Base-by-base conservation (phyloP, 208 protist species). In the Crithidia thermophila region DNA sequence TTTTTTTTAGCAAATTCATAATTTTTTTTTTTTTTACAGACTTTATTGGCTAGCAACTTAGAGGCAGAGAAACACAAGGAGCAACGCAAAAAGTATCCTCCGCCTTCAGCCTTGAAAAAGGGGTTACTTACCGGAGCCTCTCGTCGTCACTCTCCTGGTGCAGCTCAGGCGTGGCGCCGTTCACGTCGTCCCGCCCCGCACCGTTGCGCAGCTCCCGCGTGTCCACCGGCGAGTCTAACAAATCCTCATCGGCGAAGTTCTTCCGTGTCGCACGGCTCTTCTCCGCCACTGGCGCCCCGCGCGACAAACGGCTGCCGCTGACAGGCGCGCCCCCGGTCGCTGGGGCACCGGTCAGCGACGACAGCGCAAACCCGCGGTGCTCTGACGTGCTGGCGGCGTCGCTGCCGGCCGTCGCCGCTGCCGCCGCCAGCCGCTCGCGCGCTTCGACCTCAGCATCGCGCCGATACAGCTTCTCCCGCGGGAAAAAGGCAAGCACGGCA, bases 391-490 rank as follows among this genome's bases (percentile, higher is more conserved):
- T 40, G 23, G 37, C 27, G 10, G 30, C 46, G 21, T 63, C 39
- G 45, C 21, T 47, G 30, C 21, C 36, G 14, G 34, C 36, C 21
- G 60, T 6, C 21, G 16, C 53, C 58, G 23, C 21, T 21, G 49
- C 57, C 0, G 57, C 57, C 3, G 51, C 49, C 57, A 42, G 28
- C 9, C 52, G 56, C 31, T 21, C 45, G 30, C 30, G 67, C 16
- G 61, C 70, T 28, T 60, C 58, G 23, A 52, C 36, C 66, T 87
- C 81, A 4, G 80, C 82, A 37, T 73, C 70, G 18, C 67, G 75
- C 25, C 86, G 76, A 52, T 79, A 55, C 28, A 92, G 75, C 16
- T 66, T 64, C 72, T 92, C 86, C 23, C 75, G 75, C 0, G 86
- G 81, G 16, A 85, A 72, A 13, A 87, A 27, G 25, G 77, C 60